phyloP scores from a whole-genome alignment of 177 flowering plant genomes.

The Tripterygium wilfordii region DNA sequence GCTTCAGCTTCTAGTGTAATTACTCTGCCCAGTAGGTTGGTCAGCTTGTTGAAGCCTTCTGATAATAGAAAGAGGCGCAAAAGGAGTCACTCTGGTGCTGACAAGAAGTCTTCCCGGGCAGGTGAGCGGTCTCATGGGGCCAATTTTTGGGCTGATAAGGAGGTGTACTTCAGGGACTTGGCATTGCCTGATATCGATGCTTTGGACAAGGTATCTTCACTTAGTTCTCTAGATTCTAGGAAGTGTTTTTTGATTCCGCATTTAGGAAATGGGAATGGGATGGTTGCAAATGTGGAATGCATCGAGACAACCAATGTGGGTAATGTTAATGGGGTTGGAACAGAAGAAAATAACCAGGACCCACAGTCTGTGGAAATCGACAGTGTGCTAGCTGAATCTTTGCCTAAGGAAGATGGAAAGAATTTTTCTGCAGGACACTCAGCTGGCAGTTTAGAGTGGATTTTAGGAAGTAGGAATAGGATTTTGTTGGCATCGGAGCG shows the following conservation, averaged over 20 bases:
- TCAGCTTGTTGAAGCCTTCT: conserved; percentile 37
- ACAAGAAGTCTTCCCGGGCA: conserved; percentile 34
- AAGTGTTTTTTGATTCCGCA: conserved; percentile 46
- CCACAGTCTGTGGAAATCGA: conserved; percentile 31
- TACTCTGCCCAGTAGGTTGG: conserved; percentile 62
- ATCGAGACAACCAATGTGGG: neutral
- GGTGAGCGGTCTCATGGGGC: conserved; percentile 21
- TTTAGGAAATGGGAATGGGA: conserved; percentile 12
- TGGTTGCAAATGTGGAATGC: conserved; percentile 3
- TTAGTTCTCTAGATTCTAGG: conserved; percentile 17
- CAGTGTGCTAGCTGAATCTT: conserved; percentile 12
- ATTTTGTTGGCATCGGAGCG: conserved; percentile 61
- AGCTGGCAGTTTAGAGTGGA: conserved; percentile 51
- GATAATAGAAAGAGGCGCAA: conserved; percentile 58
- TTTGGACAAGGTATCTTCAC: conserved; percentile 24
- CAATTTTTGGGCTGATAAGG: conserved; percentile 67
- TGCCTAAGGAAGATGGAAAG: conserved; percentile 13
- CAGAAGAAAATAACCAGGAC: conserved; percentile 10
- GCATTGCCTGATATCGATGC: conserved; percentile 52
- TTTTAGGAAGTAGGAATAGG: conserved; percentile 69
- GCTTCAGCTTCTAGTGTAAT: conserved; percentile 26
- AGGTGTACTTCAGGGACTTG: conserved; percentile 72
- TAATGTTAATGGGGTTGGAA: conserved; percentile 2
- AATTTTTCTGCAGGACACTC: conserved; percentile 9
- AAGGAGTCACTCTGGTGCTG: conserved; percentile 52